Evolutionary conservation across 768 basidiomycete genomes (phyloP).

Genomic region (Rhizopogon vesiculosus): DNA sequence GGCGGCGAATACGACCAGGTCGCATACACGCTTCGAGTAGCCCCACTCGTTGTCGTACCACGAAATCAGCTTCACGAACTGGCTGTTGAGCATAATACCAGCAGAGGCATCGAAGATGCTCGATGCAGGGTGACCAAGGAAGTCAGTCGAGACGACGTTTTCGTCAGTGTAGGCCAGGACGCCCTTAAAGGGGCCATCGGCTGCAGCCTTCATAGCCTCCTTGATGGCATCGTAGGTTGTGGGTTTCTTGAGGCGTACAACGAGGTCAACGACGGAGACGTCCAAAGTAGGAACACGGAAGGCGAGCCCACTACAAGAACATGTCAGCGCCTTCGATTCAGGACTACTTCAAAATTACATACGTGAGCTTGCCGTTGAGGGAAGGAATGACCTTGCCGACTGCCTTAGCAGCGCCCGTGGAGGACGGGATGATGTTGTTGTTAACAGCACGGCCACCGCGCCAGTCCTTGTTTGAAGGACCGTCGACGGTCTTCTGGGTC

Average conservation of each 20-base stretch:
- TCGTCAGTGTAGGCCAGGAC: conserved; percentile 93
- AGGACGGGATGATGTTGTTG: conserved; percentile 99
- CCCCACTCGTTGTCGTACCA: conserved; percentile 98
- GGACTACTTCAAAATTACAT: conserved; percentile 23
- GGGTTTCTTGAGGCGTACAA: conserved; percentile 83
- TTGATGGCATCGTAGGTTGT: conserved; percentile 93
- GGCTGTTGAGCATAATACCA: conserved; percentile 87
- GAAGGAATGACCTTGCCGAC: conserved; percentile 96
- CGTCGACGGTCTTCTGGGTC: conserved; percentile 93
- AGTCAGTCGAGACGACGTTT: conserved; percentile 89
- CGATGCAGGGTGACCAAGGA: conserved; percentile 72
- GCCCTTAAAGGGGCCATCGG: conserved; percentile 64
- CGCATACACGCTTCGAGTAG: conserved; percentile 90
- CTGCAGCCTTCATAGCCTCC: conserved; percentile 71
- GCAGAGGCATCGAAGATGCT: conserved; percentile 93
- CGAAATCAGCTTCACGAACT: conserved; percentile 94
- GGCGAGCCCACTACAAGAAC: conserved; percentile 64
- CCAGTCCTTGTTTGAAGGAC: conserved; percentile 95
- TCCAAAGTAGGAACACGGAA: conserved; percentile 98
- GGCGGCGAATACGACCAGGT: conserved; percentile 80
- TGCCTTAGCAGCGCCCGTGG: conserved; percentile 98
- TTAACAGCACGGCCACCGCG: conserved; percentile 93
- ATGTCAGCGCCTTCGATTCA: conserved; percentile 3
- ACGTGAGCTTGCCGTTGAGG: conserved; percentile 98
- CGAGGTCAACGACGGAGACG: conserved; percentile 97